These are phyloP conservation scores for Blastobotrys niveus DNA, from an alignment of 1,139 yeast genomes.

Conservation along the genomic window DNA sequence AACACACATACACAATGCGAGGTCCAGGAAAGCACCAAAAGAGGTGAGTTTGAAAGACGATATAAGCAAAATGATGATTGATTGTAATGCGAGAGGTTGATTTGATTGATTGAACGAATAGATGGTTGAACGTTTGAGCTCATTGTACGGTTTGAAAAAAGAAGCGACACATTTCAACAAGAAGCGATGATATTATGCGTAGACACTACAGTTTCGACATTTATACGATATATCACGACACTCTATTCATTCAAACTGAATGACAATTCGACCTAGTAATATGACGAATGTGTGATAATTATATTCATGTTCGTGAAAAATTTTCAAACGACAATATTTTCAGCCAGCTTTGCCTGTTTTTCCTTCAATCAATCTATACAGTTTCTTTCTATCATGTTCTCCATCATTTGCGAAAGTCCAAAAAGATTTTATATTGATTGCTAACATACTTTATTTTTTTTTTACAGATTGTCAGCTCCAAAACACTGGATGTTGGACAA, in stretches of 20 bases:
- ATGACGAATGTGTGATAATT: neutral
- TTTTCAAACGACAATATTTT: neutral
- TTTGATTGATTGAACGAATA: too few relatives aligned
- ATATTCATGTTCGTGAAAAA: neutral
- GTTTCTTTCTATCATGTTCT: neutral
- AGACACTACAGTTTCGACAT: too few relatives aligned
- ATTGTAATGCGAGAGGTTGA: too few relatives aligned
- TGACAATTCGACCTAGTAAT: neutral
- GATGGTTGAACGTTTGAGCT: too few relatives aligned
- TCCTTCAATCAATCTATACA: neutral
- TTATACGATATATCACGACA: too few relatives aligned
- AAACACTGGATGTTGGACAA: conserved; percentile 99
- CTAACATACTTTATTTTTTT: too few relatives aligned
- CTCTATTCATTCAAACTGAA: too few relatives aligned
- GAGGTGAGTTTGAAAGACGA: conserved; percentile 2
- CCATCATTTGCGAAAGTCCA: neutral
- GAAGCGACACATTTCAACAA: too few relatives aligned
- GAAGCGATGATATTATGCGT: too few relatives aligned
- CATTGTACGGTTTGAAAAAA: too few relatives aligned
- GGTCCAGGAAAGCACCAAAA: conserved; percentile 9
- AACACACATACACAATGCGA: conserved; percentile 4
- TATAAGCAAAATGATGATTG: neutral
- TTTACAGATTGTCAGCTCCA: conserved; percentile 77
- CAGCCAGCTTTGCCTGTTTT: neutral
- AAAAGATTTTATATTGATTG: neutral